A percentile compares a stretch with the other conserved stretches of the same genome.
These are phyloP conservation scores for Fusarium setosum DNA, from an alignment of 2,329 filamentous ascomycete genomes.

Conservation along the genomic window DNA sequence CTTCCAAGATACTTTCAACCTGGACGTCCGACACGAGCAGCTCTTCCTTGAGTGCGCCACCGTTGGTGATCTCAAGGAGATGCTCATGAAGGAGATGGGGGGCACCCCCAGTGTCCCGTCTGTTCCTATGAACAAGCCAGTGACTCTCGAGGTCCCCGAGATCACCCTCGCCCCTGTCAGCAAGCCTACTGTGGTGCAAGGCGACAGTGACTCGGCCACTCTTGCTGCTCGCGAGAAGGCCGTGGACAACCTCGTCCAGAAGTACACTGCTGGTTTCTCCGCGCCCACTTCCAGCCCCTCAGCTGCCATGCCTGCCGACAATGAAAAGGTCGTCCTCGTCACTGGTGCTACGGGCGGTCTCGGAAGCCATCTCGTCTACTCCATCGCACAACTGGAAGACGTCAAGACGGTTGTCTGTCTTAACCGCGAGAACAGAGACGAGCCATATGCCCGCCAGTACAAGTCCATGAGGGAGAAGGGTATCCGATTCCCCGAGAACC, in stretches of 20 bases:
- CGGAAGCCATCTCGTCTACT: slow-evolving; percentile 26
- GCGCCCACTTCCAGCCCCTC: background rate
- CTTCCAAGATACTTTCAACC: slow-evolving; percentile 57
- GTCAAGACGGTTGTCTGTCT: slow-evolving; percentile 13
- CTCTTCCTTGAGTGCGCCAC: slow-evolving; percentile 30
- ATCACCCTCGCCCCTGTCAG: background rate
- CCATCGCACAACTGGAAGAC: slow-evolving; percentile 20
- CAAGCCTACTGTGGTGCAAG: background rate
- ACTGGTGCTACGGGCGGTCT: slow-evolving; percentile 19
- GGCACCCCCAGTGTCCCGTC: background rate
- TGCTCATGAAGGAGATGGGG: slow-evolving; percentile 13
- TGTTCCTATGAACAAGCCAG: background rate
- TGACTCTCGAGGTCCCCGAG: background rate
- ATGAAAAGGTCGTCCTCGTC: slow-evolving; percentile 11
- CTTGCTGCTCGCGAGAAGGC: slow-evolving; percentile 2
- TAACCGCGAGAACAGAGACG: slow-evolving; percentile 19
- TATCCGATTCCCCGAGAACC: slow-evolving; percentile 11
- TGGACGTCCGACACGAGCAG: slow-evolving; percentile 24
- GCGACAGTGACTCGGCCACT: background rate
- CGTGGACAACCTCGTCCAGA: slow-evolving; percentile 13
- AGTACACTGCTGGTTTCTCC: slow-evolving; percentile 1
- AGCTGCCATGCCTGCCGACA: background rate
- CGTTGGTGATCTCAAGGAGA: slow-evolving; percentile 8
- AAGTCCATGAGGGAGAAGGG: slow-evolving; percentile 31
- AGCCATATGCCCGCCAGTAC: background rate